Base-by-base conservation (phyloP, 495 filamentous ascomycete genomes). In the Penicillium coffeae region DNA sequence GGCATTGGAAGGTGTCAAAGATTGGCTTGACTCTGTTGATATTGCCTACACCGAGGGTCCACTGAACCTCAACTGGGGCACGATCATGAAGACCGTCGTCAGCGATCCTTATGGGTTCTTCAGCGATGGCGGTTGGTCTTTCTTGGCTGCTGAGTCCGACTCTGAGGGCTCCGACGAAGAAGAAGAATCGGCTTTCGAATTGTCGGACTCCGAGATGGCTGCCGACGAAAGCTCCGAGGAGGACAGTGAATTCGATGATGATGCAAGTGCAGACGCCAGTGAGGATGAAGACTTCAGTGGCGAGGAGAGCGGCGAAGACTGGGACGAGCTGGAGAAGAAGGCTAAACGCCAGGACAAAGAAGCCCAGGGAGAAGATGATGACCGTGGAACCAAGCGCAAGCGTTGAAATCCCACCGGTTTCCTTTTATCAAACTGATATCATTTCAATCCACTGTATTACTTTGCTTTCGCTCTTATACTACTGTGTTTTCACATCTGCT, bases 11-110 rank as follows among this genome's bases (percentile, higher is more conserved):
- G 82, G 85, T 45, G 94, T 97, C 45, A 99, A 97, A 69, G 94
- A 97, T 65, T 99, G 92, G 90, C 80, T 99, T 15, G 91, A 97
- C 65, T 87, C 85, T 3, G 89, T 92, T 50, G 91, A 97, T 60
- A 92, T 99, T 51, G 82, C 94, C 21, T 97, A 82, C 76, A 87
- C 84, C 13, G 94, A 99, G 68, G 94, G 94, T 35, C 94, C 94
- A 6, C 77, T 99, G 54, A 99, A 99, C 70, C 74, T 99, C 50
- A 96, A 97, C 72, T 99, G 94, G 94, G 83, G 86, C 7, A 95
- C 90, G 16, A 99, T 99, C 63, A 99, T 99, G 91, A 99, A 99
- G 75, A 99, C 94, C 0, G 90, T 99, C 14, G 89, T 85, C 25
- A 82, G 86, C 34, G 88, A 99, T 64, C 88, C 94, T 7, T 91